phyloP scores from a whole-genome alignment of 805 yeast genomes.

The Maudiozyma bulderi region DNA sequence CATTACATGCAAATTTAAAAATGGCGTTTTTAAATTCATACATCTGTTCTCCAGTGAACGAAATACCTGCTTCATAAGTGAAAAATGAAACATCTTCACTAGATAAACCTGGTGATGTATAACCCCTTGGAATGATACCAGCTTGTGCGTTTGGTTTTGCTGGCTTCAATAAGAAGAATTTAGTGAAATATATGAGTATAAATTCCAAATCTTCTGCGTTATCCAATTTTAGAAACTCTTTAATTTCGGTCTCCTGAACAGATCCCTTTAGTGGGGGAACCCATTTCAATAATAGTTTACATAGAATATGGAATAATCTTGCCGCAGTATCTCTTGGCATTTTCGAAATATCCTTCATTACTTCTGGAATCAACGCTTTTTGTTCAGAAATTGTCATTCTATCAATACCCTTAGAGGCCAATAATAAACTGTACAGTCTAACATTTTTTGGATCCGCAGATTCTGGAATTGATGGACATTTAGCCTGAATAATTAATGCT shows the following conservation, averaged over 20 bases:
- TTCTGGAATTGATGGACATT: slow-evolving; percentile 36
- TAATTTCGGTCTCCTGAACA: slow-evolving; percentile 32
- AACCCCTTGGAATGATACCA: slow-evolving; percentile 34
- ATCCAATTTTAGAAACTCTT: slow-evolving; percentile 31
- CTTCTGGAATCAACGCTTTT: slow-evolving; percentile 35
- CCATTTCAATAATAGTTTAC: slow-evolving; percentile 45
- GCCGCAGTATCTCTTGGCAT: slow-evolving; percentile 36
- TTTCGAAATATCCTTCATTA: slow-evolving; percentile 38
- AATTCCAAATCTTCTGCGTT: slow-evolving; percentile 34
- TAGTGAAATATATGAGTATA: slow-evolving; percentile 39
- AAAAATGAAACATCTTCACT: slow-evolving; percentile 49
- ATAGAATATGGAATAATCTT: slow-evolving; percentile 50
- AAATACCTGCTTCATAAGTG: slow-evolving; percentile 58
- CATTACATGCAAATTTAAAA: slow-evolving; percentile 22
- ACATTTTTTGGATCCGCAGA: slow-evolving; percentile 42
- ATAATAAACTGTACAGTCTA: slow-evolving; percentile 51
- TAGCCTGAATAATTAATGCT: slow-evolving; percentile 55
- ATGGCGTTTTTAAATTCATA: slow-evolving; percentile 33
- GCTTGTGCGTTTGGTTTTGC: slow-evolving; percentile 26
- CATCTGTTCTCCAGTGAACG: slow-evolving; percentile 43
- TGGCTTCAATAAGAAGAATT: slow-evolving; percentile 51
- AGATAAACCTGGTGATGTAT: slow-evolving; percentile 56
- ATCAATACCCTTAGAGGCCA: slow-evolving; percentile 59
- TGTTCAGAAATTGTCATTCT: slow-evolving; percentile 36
- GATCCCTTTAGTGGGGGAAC: slow-evolving; percentile 40